Base-by-base conservation (phyloP, 345 rosid species). In the Dipteronia dyeriana region DNA sequence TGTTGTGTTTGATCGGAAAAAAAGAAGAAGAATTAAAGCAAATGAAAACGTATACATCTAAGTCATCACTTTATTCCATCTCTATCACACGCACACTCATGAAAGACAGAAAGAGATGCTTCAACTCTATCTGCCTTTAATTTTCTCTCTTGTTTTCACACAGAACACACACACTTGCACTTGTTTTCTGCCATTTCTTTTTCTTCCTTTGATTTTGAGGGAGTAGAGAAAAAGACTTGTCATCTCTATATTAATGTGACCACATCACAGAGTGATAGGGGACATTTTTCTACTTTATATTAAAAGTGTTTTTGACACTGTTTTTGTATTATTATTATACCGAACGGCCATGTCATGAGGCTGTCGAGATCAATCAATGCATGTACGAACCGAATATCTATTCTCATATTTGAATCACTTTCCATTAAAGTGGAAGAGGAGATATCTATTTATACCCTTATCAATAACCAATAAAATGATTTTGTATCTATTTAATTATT, bases 61-160 rank as follows among this genome's bases (percentile, higher is more conserved):
- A 81, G 70, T 17, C 79, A 66, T 54, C 63, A 23, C 84, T 84
- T 84, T 78, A 84, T 82, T 78, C 84, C 81, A 54, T 82, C 80
- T 61, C 78, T 47, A 81, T 73, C 85, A 66, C 79, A 68, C 80
- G 83, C 85, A 83, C 81, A 78, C 86, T 74, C 29, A 43, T 26
- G 39, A 9, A 59, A 59, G n/a, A 53, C 57, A 53, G 34, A 66
- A 49, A 69, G 73, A 26, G 41, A 51, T 49, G 53, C 71, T 53
- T 78, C 68, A 9, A 5, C 72, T 63, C 75, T 64, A 51, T 2
- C 79, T 62, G 53, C 76, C 61, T 51, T 51, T 51, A 51, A 16
- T 51, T 51, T 9, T 51, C 19, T 51, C 19, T 62, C 34, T 1
- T 13, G 19, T 56, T 56, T 26, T 26, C 26, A 26, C 34, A 51